Evolutionary conservation across 768 basidiomycete species (phyloP).

Genomic region (Panaeolus papilionaceus): DNA sequence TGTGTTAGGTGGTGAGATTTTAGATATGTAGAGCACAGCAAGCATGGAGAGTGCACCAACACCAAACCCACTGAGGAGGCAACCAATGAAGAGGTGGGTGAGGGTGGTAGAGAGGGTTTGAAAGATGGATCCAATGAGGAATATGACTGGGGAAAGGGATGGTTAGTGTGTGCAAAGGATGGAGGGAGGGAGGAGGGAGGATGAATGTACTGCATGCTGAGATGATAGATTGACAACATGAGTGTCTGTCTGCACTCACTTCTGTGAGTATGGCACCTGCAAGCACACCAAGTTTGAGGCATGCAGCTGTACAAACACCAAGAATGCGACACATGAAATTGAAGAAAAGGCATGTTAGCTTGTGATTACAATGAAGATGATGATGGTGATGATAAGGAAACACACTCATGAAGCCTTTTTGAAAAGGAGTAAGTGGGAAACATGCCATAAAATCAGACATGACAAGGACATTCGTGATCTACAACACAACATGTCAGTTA

Average conservation of each 20-base stretch:
- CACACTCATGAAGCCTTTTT: constrained; percentile 82
- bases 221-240: constrained; percentile 71
- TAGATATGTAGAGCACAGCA: constrained; percentile 81
- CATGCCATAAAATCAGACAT: constrained; percentile 75
- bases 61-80: constrained; percentile 79
- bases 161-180: neutral
- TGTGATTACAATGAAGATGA: too few relatives aligned
- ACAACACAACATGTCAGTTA: neutral
- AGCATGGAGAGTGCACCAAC: constrained; percentile 83
- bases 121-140: constrained; percentile 73
- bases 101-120: constrained; percentile 68
- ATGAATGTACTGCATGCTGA: constrained; percentile 65
- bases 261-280: constrained; percentile 75
- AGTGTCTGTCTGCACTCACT: constrained; percentile 69
- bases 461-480: constrained; percentile 85
- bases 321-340: constrained; percentile 1
- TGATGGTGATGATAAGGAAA: constrained; percentile 21
- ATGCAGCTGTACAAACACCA: constrained; percentile 58
- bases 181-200: neutral
- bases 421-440: constrained; percentile 75
- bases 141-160: constrained; percentile 54
- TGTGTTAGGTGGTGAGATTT: constrained; percentile 87
- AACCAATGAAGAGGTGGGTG: constrained; percentile 65
- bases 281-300: constrained; percentile 80
- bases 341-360: neutral